Conservation (phyloP, 176 grass and related monocot species). For the Lolium multiflorum region DNA sequence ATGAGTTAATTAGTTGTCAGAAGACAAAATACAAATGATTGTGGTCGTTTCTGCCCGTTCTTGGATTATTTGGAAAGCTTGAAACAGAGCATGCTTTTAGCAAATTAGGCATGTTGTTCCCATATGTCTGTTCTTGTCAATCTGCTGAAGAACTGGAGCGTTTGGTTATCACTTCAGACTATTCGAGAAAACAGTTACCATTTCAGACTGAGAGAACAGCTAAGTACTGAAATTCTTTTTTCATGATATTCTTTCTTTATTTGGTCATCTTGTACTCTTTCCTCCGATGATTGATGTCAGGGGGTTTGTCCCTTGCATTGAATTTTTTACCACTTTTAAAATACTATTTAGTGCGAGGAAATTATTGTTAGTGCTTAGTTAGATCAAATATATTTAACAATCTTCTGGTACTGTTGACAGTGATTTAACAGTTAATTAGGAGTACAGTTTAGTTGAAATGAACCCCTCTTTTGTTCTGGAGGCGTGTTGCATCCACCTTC, state of each 20-base stretch:
- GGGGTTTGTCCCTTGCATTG: not conserved
- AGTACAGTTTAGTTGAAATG: not conserved
- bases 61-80: not conserved
- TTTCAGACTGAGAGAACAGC: not conserved
- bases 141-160: not conserved
- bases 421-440: not conserved
- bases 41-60: not conserved
- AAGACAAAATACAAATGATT: not conserved
- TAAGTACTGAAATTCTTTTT: not conserved
- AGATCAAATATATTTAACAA: not conserved
- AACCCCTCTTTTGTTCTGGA: not conserved
- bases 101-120: not conserved
- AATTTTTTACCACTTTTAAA: not conserved
- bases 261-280: not conserved
- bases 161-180: not conserved
- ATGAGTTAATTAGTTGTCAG: not conserved
- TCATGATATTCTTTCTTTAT: not conserved
- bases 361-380: not conserved
- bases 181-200: not conserved
- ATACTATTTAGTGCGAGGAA: not conserved
- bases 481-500: not conserved
- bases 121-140: not conserved
- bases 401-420: not conserved
- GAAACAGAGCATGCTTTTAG: not conserved
- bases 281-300: not conserved